Percentiles rank a stretch among this genome's conserved stretches.
phyloP scores from a whole-genome alignment of 106 monocot species.

The Alisma plantagoaquatica region DNA sequence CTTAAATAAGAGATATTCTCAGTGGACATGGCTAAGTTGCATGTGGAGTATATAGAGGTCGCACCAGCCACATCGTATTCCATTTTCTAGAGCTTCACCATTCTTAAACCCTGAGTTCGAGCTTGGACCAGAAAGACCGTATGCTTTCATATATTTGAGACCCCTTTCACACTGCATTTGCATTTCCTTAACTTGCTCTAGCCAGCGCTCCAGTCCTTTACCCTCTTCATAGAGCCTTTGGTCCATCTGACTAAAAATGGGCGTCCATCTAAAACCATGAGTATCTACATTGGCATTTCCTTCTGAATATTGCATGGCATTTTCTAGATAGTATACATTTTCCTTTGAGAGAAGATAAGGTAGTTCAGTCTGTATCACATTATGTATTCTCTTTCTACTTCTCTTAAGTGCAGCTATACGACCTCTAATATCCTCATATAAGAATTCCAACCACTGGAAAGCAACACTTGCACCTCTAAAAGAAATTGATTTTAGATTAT shows the following conservation, averaged over 20 bases:
- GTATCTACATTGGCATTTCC: conserved; percentile 15
- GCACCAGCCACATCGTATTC: conserved; percentile 63
- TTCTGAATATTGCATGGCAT: conserved; percentile 14
- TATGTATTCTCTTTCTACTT: conserved; percentile 76
- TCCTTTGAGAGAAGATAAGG: conserved; percentile 53
- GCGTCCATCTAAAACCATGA: conserved; percentile 60
- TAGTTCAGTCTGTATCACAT: conserved; percentile 60
- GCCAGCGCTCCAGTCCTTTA: conserved; percentile 70
- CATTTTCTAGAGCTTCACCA: conserved; percentile 25
- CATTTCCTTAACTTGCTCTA: conserved; percentile 79
- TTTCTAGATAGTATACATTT: conserved; percentile 27
- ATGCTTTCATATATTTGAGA: conserved; percentile 30
- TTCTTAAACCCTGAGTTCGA: conserved; percentile 40
- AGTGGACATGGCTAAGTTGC: conserved; percentile 48
- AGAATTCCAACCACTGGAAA: conserved; percentile 81
- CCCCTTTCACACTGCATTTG: no score
- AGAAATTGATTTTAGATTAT: conserved; percentile 40
- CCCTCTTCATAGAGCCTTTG: conserved; percentile 53
- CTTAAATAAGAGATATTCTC: conserved; percentile 47
- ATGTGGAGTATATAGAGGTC: conserved; percentile 77
- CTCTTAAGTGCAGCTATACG: conserved; percentile 60
- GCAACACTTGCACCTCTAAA: conserved; percentile 79
- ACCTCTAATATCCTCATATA: conserved; percentile 68
- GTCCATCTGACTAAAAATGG: conserved; percentile 76
- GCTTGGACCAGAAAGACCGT: conserved; percentile 12